Base-by-base conservation (phyloP, 2,329 filamentous ascomycete species). In the Xylaria multiplex region DNA sequence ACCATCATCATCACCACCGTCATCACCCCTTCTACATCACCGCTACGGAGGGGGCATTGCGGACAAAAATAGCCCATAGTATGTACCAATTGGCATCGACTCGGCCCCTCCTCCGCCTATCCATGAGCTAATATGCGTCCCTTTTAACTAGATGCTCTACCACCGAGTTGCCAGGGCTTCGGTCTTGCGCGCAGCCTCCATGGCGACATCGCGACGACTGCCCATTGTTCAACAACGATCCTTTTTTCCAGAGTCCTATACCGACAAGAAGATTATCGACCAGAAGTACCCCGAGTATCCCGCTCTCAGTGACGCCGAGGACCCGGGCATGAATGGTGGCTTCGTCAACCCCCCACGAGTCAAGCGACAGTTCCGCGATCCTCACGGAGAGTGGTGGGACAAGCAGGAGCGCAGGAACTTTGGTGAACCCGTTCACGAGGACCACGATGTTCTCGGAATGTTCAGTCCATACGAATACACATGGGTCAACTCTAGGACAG, bases 321-420 rank as follows among this genome's bases (percentile, higher is more conserved):
- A 91, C 72, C 90, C 90, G 24, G 83, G 81, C 69, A 88, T 94
- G 91, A 96, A 94, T 80, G 93, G 92, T 76, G 91, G 91, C 79
- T 96, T 93, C 80, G 86, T 92, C 77, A 93, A 94, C 81, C 91
- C 92, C 65, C 88, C 89, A 14, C 81, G 85, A 61, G 83, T 95
- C 81, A 97, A 97, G 86, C 91, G 95, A 73, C 90, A 93, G 80
- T 92, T 93, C 83, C 93, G 96, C 78, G 96, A 98, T 80, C 96
- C 96, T 42, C 88, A 98, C 79, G 95, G 81, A 77, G 90, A 93
- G 77, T 99, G 93, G 93, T 98, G 93, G 93, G 95, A 99, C 82
- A 91, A 93, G 80, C 96, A 99, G 83, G 96, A 98, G 81, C 90
- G 94, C 78, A 89, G 96, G 76, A 98, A 99, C 86, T 98, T 92